These are phyloP conservation scores for Nowakowskiella sp. DNA, from an alignment of 192 early-diverging fungal genomes.

Conservation along the genomic window DNA sequence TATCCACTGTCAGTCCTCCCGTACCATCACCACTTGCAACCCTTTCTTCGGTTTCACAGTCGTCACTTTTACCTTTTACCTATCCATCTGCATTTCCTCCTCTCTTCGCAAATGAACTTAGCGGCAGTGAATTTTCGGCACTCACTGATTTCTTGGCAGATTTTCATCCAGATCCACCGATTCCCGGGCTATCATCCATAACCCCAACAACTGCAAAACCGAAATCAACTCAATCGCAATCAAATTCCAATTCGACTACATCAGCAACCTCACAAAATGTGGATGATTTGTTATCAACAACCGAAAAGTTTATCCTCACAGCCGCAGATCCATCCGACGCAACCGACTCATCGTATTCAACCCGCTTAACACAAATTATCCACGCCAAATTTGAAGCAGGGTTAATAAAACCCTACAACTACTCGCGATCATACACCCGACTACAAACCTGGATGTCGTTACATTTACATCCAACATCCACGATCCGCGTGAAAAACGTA, in stretches of 20 bases:
- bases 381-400: constrained; percentile 84
- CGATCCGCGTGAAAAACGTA: constrained; percentile 69
- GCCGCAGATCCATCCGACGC: constrained; percentile 87
- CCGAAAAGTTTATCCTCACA: constrained; percentile 83
- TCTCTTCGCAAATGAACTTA: constrained; percentile 68
- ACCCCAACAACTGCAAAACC: too few species aligned
- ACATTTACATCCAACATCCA: constrained; percentile 18
- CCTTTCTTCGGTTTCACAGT: too few species aligned
- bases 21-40: too few species aligned
- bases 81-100: constrained; percentile 41
- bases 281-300: too few species aligned
- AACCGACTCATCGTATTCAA: too few species aligned
- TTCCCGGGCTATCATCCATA: too few species aligned
- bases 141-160: constrained; percentile 50
- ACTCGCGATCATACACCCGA: constrained; percentile 73
- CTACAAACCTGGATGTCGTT: constrained; percentile 76
- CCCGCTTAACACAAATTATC: constrained; percentile 73
- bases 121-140: constrained; percentile 75
- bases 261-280: too few species aligned
- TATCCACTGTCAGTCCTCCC: too few species aligned
- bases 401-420: constrained; percentile 82
- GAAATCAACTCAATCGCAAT: too few species aligned
- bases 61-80: too few species aligned
- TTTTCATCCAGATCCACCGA: too few species aligned
- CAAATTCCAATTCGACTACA: too few species aligned